Base-by-base conservation (phyloP, 1,284 basidiomycete species). In the Heterobasidion occidentale region DNA sequence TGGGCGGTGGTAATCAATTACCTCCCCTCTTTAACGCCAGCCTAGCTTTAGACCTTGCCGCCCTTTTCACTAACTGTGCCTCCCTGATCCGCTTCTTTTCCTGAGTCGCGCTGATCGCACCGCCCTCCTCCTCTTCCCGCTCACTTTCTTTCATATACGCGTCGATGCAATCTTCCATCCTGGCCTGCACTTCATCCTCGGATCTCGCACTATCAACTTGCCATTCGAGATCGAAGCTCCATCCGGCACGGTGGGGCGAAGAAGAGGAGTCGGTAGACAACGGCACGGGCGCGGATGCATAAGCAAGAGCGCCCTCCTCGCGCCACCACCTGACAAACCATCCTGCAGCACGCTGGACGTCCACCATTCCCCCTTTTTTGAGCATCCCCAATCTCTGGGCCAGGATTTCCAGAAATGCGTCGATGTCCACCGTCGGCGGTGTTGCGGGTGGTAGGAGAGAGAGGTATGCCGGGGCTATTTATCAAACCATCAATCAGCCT, bases 291-390 rank as follows among this genome's bases (percentile, higher is more conserved):
- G 73, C 70, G 19, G 72, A 71, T 20, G 77, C 74, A 57, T 78
- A 72, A 36, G 77, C 66, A 44, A 84, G 72, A 2, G 81, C 79
- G 53, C 87, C 86, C 62, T 91, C 74, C 68, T 88, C 85, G 51
- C 94, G 81, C 84, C 94, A 97, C 79, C 90, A 90, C 48, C 81
- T 76, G 45, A 96, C 79, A 65, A 97, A 85, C 77, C 86, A 91
- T n/a, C 76, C 74, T 2, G 87, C 85, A 7, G 92, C 89, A 9
- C 89, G 79, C 7, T 81, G 71, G 12, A 78, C 66, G 68, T 98
- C 88, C 46, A 77, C 75, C 55, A 83, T 76, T 1, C 88, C 92
- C 1, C 93, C 92, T 59, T 84, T 81, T 62, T 79, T 75, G 19
- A 95, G 74, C 76, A 94, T 92, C n/a, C 88, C 85, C 61, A 95